Evolutionary conservation across 129 eudicot species (phyloP).

Genomic region (Chrysanthemum lavandulifolium): DNA sequence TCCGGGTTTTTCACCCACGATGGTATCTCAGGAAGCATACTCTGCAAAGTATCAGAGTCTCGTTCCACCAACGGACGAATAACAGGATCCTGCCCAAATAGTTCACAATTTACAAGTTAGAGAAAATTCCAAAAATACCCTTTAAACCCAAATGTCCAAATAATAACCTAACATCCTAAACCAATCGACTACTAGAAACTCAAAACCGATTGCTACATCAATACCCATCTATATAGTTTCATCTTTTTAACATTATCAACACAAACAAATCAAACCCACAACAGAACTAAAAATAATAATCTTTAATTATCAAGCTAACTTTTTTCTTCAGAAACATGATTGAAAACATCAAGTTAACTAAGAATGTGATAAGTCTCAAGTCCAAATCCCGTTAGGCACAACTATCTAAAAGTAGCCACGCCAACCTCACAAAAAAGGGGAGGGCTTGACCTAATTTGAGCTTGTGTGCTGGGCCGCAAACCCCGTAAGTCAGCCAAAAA

Average conservation of each 20-base stretch:
- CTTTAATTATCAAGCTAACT: neutral
- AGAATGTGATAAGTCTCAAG: too few species aligned
- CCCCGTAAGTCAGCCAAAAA: too few species aligned
- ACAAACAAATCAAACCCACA: conserved; percentile 13
- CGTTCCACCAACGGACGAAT: conserved; percentile 77
- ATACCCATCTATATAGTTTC: conserved; percentile 12
- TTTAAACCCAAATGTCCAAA: conserved; percentile 1
- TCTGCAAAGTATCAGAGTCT: conserved; percentile 69
- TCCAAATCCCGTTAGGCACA: too few species aligned
- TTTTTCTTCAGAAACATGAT: neutral
- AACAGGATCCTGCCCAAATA: conserved; percentile 55
- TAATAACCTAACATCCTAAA: neutral
- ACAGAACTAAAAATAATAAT: conserved; percentile 3
- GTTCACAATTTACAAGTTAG: neutral
- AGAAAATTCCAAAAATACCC: conserved; percentile 2
- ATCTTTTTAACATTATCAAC: neutral
- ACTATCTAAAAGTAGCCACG: too few species aligned
- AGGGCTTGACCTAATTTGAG: too few species aligned
- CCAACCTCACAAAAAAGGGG: too few species aligned
- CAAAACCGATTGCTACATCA: neutral
- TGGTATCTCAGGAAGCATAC: conserved; percentile 76
- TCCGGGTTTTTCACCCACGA: conserved; percentile 83
- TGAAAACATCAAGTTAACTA: too few species aligned
- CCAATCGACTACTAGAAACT: neutral
- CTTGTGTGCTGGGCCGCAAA: too few species aligned